Base-by-base conservation (phyloP, 352 stramenopile species). In the Peronospora farinosa region DNA sequence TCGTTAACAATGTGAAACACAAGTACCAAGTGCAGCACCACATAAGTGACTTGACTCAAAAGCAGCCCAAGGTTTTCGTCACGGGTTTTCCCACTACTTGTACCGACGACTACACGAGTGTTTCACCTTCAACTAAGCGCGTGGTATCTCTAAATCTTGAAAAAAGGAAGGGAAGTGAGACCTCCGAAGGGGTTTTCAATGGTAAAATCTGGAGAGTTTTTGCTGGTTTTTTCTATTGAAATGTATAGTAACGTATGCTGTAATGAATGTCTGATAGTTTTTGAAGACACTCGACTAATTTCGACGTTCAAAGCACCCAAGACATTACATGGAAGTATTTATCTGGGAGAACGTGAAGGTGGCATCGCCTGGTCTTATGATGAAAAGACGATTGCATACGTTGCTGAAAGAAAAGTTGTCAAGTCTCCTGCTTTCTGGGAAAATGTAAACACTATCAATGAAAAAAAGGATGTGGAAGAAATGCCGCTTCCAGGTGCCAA, bases 341-440 rank as follows among this genome's bases (percentile, higher is more conserved):
- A 91, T 60, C 58, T 76, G 3, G 76, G 75, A 37, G 74, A 86
- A 51, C 69, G 75, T 4, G 80, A 88, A 42, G 84, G 84, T n/a
- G 74, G 73, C 7, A 59, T 89, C 19, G 63, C 66, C 8, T 95
- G 80, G 80, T 87, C 74, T 8, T 53, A 84, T 35, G 81, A 92
- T 40, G 84, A 95, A 51, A 71, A 65, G 12, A 65, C 45, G 2
- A 67, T 95, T 40, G 78, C 65, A 25, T 95, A 92, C 61, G 60
- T 92, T 10, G 80, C 81, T 0, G 83, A 92, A 63, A 84, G 81
- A 46, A 84, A 83, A 39, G 17, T 53, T 5, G 3, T 43, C 7
- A 73, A 86, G 13, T 70, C 65, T 10, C 53, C 55, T 16, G 47
- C 70, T 12, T 86, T 86, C 44, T 88, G 63, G 53, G 64, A 74